Conservation (phyloP, 1,284 basidiomycete genomes). For the Kalmanozyma brasiliensis region DNA sequence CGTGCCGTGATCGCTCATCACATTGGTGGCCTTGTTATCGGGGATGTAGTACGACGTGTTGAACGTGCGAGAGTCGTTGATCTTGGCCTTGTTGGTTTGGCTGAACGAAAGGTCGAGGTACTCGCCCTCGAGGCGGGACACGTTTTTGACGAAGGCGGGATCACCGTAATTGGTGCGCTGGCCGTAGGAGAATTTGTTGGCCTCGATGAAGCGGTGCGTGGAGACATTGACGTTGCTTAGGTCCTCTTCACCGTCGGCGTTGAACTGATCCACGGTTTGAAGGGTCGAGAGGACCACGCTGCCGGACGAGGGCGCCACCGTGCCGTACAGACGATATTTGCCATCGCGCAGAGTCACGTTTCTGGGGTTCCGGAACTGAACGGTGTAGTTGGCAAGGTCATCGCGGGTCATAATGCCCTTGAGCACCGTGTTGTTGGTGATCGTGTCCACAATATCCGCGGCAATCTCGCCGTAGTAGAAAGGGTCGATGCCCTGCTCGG, state of each 20-base stretch:
- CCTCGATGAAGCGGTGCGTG: constrained; percentile 69
- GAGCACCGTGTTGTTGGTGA: constrained; percentile 54
- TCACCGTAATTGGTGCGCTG: constrained; percentile 69
- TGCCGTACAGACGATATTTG: constrained; percentile 53
- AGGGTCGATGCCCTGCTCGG: constrained; percentile 46
- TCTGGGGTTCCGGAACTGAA: constrained; percentile 29
- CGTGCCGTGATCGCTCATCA: constrained; percentile 68
- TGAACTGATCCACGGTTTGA: constrained; percentile 60
- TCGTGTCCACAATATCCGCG: constrained; percentile 48
- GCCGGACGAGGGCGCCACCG: constrained; percentile 65
- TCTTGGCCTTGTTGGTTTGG: constrained; percentile 60
- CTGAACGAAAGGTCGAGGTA: constrained; percentile 64
- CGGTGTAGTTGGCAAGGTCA: constrained; percentile 59
- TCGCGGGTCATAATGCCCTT: constrained; percentile 60
- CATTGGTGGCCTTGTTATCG: constrained; percentile 44
- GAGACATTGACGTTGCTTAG: constrained; percentile 51
- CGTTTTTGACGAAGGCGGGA: constrained; percentile 69
- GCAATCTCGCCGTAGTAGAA: constrained; percentile 63
- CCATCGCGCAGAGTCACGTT: constrained; percentile 51
- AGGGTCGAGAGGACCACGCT: constrained; percentile 65
- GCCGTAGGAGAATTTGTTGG: constrained; percentile 69
- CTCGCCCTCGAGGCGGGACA: constrained; percentile 65
- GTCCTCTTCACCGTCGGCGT: constrained; percentile 29
- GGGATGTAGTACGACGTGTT: constrained; percentile 67
- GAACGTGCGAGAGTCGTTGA: constrained; percentile 58